Percentiles rank a stretch among this genome's conserved stretches.
phyloP scores from a whole-genome alignment of 495 filamentous ascomycete genomes.

The Aspergillus affinis region DNA sequence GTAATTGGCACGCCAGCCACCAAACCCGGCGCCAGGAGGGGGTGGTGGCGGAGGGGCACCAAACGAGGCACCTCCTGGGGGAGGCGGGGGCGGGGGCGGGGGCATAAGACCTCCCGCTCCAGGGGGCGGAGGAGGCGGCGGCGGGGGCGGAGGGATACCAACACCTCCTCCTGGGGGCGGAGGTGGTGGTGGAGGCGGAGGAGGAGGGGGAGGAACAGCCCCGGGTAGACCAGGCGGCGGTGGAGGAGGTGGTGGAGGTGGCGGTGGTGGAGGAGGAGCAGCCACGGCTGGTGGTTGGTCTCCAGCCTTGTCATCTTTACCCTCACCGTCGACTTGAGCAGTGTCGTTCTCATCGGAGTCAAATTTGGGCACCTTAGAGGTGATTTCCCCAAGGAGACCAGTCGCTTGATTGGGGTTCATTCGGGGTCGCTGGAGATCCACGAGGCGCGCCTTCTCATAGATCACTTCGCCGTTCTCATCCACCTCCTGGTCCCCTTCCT shows the following conservation, averaged over 20 bases:
- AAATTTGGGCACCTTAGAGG: conserved; percentile 69
- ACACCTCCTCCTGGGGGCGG: conserved; percentile 38
- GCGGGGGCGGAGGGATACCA: conserved; percentile 38
- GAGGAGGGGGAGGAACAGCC: conserved; percentile 35
- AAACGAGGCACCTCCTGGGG: conserved; percentile 43
- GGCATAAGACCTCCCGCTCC: conserved; percentile 27
- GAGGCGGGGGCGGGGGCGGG: conserved; percentile 62
- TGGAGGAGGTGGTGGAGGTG: conserved; percentile 43
- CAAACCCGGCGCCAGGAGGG: conserved; percentile 56
- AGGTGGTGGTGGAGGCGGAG: conserved; percentile 47
- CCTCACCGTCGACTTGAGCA: conserved; percentile 38
- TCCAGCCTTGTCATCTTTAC: conserved; percentile 25
- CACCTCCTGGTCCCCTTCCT: conserved; percentile 34
- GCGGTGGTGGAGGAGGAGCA: conserved; percentile 42
- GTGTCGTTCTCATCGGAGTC: conserved; percentile 62
- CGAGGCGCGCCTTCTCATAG: conserved; percentile 65
- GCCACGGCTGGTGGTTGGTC: conserved; percentile 44
- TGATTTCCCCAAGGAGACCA: conserved; percentile 77
- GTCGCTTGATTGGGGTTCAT: conserved; percentile 71
- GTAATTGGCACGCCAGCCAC: conserved; percentile 51
- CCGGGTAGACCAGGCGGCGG: conserved; percentile 30
- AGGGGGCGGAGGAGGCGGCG: conserved; percentile 47
- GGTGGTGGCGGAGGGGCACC: conserved; percentile 57
- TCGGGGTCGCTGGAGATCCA: conserved; percentile 69
- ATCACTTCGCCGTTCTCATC: conserved; percentile 49